Base-by-base conservation (phyloP, 2,329 filamentous ascomycete genomes). In the Plenodomus biglobosus region DNA sequence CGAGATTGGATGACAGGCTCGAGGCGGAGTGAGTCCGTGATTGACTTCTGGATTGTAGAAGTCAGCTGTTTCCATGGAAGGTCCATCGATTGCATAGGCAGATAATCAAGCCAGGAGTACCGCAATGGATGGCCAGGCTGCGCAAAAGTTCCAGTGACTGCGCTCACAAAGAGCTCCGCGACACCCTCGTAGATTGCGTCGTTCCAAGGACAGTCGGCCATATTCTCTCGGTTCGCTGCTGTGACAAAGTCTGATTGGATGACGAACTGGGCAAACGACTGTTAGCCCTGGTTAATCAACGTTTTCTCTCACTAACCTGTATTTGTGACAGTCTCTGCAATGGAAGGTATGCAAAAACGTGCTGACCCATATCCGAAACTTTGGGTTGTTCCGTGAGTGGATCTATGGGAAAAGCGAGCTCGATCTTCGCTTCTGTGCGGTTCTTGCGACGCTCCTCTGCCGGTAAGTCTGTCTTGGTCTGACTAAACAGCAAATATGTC, bases 381-480 rank as follows among this genome's bases (percentile, higher is more conserved):
- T 62, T 53, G 13, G 61, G 64, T n/a, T 56, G 38, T 8, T 32
- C 10, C 3, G 43, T 47, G 4, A 8, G 8, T 8, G 44, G 8
- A 18, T 58, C 27, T 0, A 65, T n/a, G 2, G 62, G 64, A 46
- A 65, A 66, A 1, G 60, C 61, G 4, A 67, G 34, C 13, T 60
- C 48, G 2, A 67, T 36, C 3, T 35, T 42, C 0, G 45, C 49
- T n/a, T n/a, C n/a, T 2, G 4, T 10, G 1, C 44, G 46, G 44
- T 38, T 27, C 21, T 53, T 32, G 1, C 59, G 46, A 4, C 52
- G 50, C 13, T 46, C 35, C 41, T 62, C 46, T 19, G 37, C 1
- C 2, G 58, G 59, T 52, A 62, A 55, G 13, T 42, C 11, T 0
- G 17, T 2, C 3, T 48, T 8, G n/a, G 16, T 15, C 10, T 30